These are phyloP conservation scores for Setomelanomma holmii DNA, from an alignment of 2,329 filamentous ascomycete genomes.

Conservation along the genomic window DNA sequence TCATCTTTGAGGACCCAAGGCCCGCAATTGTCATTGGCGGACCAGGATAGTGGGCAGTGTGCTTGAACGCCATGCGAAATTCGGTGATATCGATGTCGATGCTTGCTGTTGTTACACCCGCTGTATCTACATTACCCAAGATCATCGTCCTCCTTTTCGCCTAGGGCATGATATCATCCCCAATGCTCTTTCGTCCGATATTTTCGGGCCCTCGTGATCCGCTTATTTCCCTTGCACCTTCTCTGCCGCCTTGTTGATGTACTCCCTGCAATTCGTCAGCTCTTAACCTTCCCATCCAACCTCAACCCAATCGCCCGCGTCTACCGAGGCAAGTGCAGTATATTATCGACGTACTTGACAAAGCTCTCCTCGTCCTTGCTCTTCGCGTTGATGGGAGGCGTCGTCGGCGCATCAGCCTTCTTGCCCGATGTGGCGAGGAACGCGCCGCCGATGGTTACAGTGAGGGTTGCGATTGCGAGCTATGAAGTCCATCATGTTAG, in stretches of 20 bases:
- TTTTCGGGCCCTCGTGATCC: constrained; percentile 1
- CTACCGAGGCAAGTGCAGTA: constrained; percentile 4
- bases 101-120: background rate
- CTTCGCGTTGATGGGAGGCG: constrained; percentile 67
- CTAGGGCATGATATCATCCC: background rate
- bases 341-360: constrained; percentile 63
- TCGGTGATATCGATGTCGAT: too few relatives aligned
- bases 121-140: background rate
- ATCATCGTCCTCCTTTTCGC: background rate
- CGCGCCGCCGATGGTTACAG: constrained; percentile 44
- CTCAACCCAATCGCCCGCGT: background rate
- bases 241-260: constrained; percentile 48
- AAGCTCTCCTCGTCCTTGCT: constrained; percentile 74
- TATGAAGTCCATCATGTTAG: constrained; percentile 38
- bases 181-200: background rate
- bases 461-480: constrained; percentile 66
- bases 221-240: constrained; percentile 29
- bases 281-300: background rate
- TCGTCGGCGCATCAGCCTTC: constrained; percentile 50
- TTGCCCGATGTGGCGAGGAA: constrained; percentile 46
- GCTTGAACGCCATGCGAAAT: too few relatives aligned
- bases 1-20: too few relatives aligned
- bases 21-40: too few relatives aligned
- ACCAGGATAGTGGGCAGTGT: too few relatives aligned
- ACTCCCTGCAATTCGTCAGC: constrained; percentile 38